Evolutionary conservation across 106 monocot species (phyloP).

Genomic region (Posidonia australis): DNA sequence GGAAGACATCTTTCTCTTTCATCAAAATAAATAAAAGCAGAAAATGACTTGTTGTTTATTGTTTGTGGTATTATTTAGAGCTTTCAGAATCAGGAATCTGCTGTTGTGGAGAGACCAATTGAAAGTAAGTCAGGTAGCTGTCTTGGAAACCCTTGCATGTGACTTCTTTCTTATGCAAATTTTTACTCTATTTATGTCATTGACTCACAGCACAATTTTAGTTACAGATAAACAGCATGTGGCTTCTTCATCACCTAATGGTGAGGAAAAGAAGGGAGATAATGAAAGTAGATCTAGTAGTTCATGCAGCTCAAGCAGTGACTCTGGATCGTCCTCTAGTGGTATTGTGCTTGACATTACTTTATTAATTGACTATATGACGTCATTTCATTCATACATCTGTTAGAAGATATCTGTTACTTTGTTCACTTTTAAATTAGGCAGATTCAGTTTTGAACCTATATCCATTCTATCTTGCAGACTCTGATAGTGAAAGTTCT

Average conservation of each 20-base stretch:
- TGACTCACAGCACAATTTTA: neutral
- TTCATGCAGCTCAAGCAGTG: slow-evolving; percentile 61
- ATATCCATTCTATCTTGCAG: neutral
- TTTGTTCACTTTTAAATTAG: neutral
- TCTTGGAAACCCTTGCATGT: neutral
- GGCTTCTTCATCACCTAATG: slow-evolving; percentile 28
- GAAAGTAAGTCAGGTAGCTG: slow-evolving; percentile 35
- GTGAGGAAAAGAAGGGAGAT: slow-evolving; percentile 29
- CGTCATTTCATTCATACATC: neutral
- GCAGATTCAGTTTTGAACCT: neutral
- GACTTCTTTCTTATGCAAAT: neutral
- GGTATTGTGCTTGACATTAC: slow-evolving; percentile 6
- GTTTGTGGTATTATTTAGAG: slow-evolving; percentile 28
- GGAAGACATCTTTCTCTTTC: too few species aligned
- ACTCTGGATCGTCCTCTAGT: slow-evolving; percentile 5
- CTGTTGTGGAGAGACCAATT: slow-evolving; percentile 20
- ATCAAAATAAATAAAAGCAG: too few species aligned
- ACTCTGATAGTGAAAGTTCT: slow-evolving; percentile 6
- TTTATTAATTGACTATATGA: neutral
- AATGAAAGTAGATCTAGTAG: slow-evolving; percentile 40
- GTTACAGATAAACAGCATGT: slow-evolving; percentile 22
- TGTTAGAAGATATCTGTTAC: too few species aligned
- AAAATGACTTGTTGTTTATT: neutral
- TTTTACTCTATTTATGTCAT: neutral
- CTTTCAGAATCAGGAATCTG: slow-evolving; percentile 28